phyloP scores from a whole-genome alignment of 2,329 filamentous ascomycete species.

The Fusarium nisikadoi region DNA sequence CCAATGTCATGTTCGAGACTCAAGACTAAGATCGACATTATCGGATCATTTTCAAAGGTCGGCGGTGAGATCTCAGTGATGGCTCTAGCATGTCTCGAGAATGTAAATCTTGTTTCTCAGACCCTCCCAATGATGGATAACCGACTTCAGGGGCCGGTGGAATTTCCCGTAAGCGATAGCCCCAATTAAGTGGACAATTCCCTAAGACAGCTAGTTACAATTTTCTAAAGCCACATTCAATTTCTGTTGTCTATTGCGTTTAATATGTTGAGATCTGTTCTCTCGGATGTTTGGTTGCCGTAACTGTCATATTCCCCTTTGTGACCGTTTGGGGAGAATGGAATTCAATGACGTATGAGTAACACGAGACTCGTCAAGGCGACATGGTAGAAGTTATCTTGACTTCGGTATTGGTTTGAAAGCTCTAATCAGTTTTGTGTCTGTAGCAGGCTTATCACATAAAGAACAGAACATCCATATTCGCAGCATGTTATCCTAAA shows the following conservation, averaged over 20 bases:
- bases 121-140: neutral
- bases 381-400: neutral
- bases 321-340: neutral
- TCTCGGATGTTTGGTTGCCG: neutral
- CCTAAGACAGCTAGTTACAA: neutral
- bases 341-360: slow-evolving; percentile 1
- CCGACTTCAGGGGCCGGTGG: too few relatives aligned
- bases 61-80: accelerated
- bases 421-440: neutral
- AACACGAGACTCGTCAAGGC: neutral
- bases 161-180: neutral
- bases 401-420: neutral
- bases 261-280: neutral
- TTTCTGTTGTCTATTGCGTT: accelerated
- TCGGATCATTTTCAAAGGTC: neutral
- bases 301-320: neutral
- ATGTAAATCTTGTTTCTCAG: neutral
- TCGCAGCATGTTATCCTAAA: too few relatives aligned
- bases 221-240: accelerated
- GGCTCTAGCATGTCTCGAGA: neutral
- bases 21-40: neutral
- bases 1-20: neutral
- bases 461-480: neutral
- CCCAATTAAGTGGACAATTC: neutral
- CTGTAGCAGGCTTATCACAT: too few relatives aligned